Base-by-base conservation (phyloP, 2,329 filamentous ascomycete species). In the Epichloe sibirici region DNA sequence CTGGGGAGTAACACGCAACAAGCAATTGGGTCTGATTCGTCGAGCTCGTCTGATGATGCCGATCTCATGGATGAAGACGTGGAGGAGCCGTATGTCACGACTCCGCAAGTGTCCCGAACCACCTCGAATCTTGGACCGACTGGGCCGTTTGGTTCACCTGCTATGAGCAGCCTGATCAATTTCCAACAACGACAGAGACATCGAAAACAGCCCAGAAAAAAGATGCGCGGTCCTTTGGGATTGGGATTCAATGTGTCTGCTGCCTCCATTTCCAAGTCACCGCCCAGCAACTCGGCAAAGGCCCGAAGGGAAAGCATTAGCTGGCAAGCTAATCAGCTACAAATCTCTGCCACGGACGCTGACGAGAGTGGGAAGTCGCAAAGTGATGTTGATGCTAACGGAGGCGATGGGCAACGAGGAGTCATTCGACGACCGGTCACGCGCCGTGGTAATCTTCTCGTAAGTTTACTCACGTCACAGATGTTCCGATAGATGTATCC, bases 291-390 rank as follows among this genome's bases (percentile, higher is more conserved):
- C 59, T 56, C 68, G 40, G 57, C 71, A 4, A 73, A 77, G 40
- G 77, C 85, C 8, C 78, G 91, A 45, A 78, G 91, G 44, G 90
- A 96, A 67, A 95, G 89, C 66, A 83, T 97, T 55, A 94, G 88
- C 58, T 83, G 93, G 73, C 89, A 90, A 39, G 90, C 90, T 15
- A 90, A 93, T 59, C 89, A 95, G 61, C 71, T 96, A 21, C 85
- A 93, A 57, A 85, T 96, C 39, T 83, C 81, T 51, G 80, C 88
- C 4, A 90, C 85, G 59, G 90, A 73, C 35, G 63, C 62, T 5
- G 71, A 95, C 61, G 90, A 72, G 40, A 65, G 61, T 35, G 55
- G 89, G 58, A 88, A 85, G 62, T 85, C 88, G 13, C 87, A 91
- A 57, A 82, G 80, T 58, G 72, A 79, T 51, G 69, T 68, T 7